Conservation (phyloP, 768 basidiomycete species). For the Leccinum disarticulatum region DNA sequence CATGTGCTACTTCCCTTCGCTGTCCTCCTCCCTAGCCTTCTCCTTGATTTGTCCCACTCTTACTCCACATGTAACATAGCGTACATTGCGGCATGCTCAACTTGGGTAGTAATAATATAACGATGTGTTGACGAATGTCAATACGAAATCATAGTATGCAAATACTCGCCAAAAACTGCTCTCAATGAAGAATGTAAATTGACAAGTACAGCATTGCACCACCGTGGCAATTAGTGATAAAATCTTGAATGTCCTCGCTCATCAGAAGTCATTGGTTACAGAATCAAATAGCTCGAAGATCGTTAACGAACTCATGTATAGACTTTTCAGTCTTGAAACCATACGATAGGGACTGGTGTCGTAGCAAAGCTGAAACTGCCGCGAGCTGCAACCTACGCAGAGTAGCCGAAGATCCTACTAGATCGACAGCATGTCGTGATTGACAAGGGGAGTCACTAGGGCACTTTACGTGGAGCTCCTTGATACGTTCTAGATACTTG, state of each 20-base stretch:
- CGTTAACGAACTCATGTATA: constrained; percentile 47
- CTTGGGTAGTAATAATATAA: constrained; percentile 25
- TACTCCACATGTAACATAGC: constrained; percentile 32
- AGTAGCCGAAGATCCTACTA: constrained; percentile 50
- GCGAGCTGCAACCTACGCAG: constrained; percentile 54
- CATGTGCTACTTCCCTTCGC: constrained; percentile 9
- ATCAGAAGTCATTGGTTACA: constrained; percentile 52
- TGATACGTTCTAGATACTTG: constrained; percentile 61
- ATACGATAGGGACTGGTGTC: constrained; percentile 55
- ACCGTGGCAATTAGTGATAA: not conserved
- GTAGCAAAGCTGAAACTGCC: constrained; percentile 53
- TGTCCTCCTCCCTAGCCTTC: constrained; percentile 8
- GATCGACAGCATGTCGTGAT: constrained; percentile 15
- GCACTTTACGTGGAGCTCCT: constrained; percentile 53
- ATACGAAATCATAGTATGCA: constrained; percentile 5
- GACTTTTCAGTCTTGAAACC: constrained; percentile 45
- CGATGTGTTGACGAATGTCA: constrained; percentile 5
- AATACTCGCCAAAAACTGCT: not conserved
- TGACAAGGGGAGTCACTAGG: constrained; percentile 14
- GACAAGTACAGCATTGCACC: not conserved
- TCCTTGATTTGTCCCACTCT: constrained; percentile 14
- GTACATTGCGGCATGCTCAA: constrained; percentile 29
- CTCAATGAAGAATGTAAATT: not conserved
- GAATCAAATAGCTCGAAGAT: constrained; percentile 40
- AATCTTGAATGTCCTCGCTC: constrained; percentile 54